phyloP scores from a whole-genome alignment of 2,329 filamentous ascomycete species.

The Oidium heveae region DNA sequence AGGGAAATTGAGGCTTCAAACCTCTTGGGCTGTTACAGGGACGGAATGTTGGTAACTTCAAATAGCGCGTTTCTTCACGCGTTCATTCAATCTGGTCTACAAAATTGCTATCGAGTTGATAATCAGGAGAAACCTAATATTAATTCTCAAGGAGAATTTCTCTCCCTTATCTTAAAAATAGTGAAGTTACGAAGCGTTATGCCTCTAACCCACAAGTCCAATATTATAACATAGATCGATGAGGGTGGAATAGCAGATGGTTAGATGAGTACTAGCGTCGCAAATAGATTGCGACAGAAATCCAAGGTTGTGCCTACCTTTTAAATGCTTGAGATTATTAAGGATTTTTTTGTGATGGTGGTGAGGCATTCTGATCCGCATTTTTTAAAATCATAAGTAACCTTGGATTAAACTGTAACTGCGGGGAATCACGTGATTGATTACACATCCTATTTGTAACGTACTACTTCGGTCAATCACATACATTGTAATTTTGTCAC shows the following conservation, averaged over 20 bases:
- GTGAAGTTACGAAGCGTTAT: constrained; percentile 4
- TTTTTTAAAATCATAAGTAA: not conserved
- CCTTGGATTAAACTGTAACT: not conserved
- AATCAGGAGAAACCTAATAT: constrained; percentile 5
- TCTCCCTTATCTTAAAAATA: constrained; percentile 2
- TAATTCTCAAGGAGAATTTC: constrained; percentile 6
- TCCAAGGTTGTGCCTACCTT: not conserved
- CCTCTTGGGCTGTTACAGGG: constrained; percentile 11
- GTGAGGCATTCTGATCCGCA: not conserved
- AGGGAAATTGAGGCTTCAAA: constrained; percentile 7
- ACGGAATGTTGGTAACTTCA: constrained; percentile 7
- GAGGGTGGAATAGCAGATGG: not conserved
- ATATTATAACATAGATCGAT: not conserved
- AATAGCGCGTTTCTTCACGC: constrained; percentile 13
- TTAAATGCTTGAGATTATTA: not conserved
- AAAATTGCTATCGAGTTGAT: constrained; percentile 7
- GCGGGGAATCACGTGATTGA: constrained; percentile 2
- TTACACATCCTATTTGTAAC: too few species aligned
- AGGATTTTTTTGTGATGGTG: not conserved
- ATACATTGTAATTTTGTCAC: too few species aligned
- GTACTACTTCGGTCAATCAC: too few species aligned
- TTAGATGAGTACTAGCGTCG: not conserved
- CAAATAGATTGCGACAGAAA: not conserved
- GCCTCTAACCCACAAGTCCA: constrained; percentile 3
- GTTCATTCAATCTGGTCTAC: constrained; percentile 13